Evolutionary conservation across 164 flowering plant genomes (phyloP).

Genomic region (Kalanchoe fedtschenkoi): DNA sequence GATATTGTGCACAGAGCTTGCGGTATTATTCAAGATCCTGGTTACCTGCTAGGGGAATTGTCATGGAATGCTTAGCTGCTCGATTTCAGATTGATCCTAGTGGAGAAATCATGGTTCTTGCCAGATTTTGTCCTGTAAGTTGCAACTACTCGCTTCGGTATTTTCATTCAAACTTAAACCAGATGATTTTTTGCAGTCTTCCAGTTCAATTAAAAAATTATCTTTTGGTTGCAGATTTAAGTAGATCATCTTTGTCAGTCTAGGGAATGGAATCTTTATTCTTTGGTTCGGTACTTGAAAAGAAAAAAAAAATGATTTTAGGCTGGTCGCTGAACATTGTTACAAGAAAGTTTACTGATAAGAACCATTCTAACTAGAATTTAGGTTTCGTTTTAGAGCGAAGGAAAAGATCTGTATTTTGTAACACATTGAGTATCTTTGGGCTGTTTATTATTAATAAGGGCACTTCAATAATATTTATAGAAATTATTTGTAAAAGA

Average conservation of each 20-base stretch:
- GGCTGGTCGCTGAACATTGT: not conserved
- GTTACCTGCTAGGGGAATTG: constrained; percentile 84
- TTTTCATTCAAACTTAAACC: not conserved
- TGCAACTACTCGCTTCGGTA: not conserved
- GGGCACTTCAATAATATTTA: too few relatives aligned
- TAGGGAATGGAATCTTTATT: not conserved
- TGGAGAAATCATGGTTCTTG: constrained; percentile 77
- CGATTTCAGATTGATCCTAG: constrained; percentile 61
- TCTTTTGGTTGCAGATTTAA: not conserved
- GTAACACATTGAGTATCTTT: too few relatives aligned
- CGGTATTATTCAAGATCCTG: constrained; percentile 64
- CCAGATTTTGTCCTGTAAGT: constrained; percentile 84
- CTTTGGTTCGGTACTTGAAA: not conserved
- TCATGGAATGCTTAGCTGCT: constrained; percentile 50
- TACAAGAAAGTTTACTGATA: not conserved
- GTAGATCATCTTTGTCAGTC: not conserved
- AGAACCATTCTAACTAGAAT: not conserved
- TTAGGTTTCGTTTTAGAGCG: too few relatives aligned
- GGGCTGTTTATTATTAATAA: too few relatives aligned
- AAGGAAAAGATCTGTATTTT: not conserved
- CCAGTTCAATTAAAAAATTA: not conserved
- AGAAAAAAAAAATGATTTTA: not conserved
- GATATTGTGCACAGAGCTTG: constrained; percentile 35
- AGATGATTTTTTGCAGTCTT: not conserved
- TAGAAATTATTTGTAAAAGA: too few relatives aligned